Base-by-base conservation (phyloP, 805 yeast species). In the Sugiyamaella smithiae region DNA sequence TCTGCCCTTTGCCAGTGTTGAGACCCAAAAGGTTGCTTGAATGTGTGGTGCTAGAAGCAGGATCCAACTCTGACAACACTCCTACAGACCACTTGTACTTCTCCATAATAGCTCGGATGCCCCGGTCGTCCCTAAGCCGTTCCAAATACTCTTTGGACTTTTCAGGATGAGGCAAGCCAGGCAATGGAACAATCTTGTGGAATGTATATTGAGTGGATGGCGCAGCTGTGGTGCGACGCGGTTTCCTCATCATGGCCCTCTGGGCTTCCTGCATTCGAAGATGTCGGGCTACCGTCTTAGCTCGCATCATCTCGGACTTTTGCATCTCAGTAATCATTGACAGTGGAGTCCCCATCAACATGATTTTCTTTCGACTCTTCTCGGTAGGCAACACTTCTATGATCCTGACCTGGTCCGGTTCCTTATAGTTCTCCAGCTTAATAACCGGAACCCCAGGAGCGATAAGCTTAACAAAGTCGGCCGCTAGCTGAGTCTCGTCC, bases 11-110 rank as follows among this genome's bases (percentile, higher is more conserved):
- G 49, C 65, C 64, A 29, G 60, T 48, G 48, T 69, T 69, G 14
- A 65, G 56, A 1, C 73, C 73, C 23, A 69, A 56, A 4, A 55
- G 43, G 41, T 61, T 57, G 5, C 22, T 5, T 9, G 56, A 45
- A 23, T 53, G 62, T 9, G 57, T 48, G 5, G 72, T 67, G 53
- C 67, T 65, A 4, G 66, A 51, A 3, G 68, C 64, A 1, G 73
- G 73, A 43, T 69, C 73, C 24, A 69, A 59, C 46, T 69, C 73
- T 1, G 70, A 58, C 26, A 69, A 51, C 6, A 63, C 49, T 1
- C 69, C 67, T 5, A 69, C 71, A 5, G 55, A 49, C 60, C 64
- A 66, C 43, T 64, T 59, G 57, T 70, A 58, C 49, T 62, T 62
- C 23, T 46, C 52, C 70, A 69, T 66, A 26, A 70, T 55, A 2